Evolutionary conservation across 371 early-diverging fungal genomes (phyloP).

Genomic region (Lichtheimia corymbifera): DNA sequence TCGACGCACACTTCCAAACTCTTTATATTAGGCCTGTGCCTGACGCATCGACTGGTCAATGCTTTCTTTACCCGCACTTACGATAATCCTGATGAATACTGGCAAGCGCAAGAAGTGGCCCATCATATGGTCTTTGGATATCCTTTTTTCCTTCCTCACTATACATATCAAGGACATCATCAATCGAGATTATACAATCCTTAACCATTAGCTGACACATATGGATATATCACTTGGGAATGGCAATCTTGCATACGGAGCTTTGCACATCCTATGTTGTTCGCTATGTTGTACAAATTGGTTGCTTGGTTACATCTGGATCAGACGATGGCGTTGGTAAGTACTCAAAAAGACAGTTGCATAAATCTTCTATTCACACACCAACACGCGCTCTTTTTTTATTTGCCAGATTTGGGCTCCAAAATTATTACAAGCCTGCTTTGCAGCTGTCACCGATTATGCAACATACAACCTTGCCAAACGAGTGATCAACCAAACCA

Average conservation of each 20-base stretch:
- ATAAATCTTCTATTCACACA: neutral
- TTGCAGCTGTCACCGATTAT: conserved; percentile 76
- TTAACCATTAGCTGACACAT: conserved; percentile 30
- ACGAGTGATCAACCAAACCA: conserved; percentile 28
- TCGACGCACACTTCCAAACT: conserved; percentile 23
- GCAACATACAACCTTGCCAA: conserved; percentile 73
- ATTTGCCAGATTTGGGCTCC: conserved; percentile 68
- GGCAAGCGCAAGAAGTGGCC: conserved; percentile 89
- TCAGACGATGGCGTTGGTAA: conserved; percentile 55
- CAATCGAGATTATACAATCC: conserved; percentile 9
- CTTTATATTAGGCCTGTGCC: conserved; percentile 42
- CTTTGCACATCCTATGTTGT: conserved; percentile 75
- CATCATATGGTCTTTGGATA: conserved; percentile 78
- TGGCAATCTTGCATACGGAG: conserved; percentile 80
- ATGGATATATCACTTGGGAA: conserved; percentile 93
- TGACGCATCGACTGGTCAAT: conserved; percentile 67
- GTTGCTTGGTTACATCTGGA: conserved; percentile 65
- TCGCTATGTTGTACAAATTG: conserved; percentile 70
- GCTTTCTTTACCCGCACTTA: conserved; percentile 68
- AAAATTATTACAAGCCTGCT: conserved; percentile 67
- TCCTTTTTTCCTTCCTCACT: conserved; percentile 32
- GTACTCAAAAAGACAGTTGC: neutral
- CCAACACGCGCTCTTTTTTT: neutral
- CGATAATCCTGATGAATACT: conserved; percentile 89
- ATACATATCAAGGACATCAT: neutral